A percentile compares a stretch with the other conserved stretches of the same genome.
Evolutionary conservation across 2,329 filamentous ascomycete species (phyloP).

Genomic region (Aureobasidium melanogenum): DNA sequence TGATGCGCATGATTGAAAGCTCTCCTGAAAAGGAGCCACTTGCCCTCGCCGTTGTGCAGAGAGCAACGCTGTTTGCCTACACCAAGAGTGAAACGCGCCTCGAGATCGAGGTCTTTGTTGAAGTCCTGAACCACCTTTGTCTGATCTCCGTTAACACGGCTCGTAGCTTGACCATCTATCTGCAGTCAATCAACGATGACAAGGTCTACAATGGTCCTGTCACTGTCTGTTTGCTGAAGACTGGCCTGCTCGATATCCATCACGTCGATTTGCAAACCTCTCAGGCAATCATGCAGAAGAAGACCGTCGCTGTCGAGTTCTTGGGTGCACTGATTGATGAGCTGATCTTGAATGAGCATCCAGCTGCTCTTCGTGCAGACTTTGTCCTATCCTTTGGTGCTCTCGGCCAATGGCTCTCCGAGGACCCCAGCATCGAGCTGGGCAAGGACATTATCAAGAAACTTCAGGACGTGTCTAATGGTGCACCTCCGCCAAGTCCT

Average conservation of each 20-base stretch:
- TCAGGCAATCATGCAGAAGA: constrained; percentile 61
- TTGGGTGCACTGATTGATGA: constrained; percentile 72
- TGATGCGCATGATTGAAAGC: constrained; percentile 44
- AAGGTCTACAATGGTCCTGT: constrained; percentile 55
- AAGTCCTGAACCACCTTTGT: constrained; percentile 54
- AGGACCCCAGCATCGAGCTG: constrained; percentile 57
- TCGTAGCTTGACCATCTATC: constrained; percentile 43
- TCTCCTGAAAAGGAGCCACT: constrained; percentile 49
- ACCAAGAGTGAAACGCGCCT: constrained; percentile 45
- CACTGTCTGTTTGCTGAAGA: constrained; percentile 51
- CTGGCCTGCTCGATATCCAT: constrained; percentile 51
- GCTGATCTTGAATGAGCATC: constrained; percentile 67
- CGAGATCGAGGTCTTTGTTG: constrained; percentile 55
- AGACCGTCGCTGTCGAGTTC: constrained; percentile 65
- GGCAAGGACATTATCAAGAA: constrained; percentile 65
- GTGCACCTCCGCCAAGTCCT: constrained; percentile 42
- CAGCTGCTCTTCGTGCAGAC: constrained; percentile 72
- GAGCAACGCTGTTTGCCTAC: constrained; percentile 39
- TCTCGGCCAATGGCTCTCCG: constrained; percentile 70
- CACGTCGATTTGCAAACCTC: constrained; percentile 56
- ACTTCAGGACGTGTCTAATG: constrained; percentile 47
- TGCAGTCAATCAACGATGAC: constrained; percentile 46
- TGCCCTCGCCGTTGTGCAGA: constrained; percentile 46
- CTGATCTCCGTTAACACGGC: constrained; percentile 50
- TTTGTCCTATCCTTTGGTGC: constrained; percentile 76